Percentiles rank a stretch among this genome's conserved stretches.
These are phyloP conservation scores for Omphalotus olearius DNA, from an alignment of 1,284 basidiomycete species.

Conservation along the genomic window DNA sequence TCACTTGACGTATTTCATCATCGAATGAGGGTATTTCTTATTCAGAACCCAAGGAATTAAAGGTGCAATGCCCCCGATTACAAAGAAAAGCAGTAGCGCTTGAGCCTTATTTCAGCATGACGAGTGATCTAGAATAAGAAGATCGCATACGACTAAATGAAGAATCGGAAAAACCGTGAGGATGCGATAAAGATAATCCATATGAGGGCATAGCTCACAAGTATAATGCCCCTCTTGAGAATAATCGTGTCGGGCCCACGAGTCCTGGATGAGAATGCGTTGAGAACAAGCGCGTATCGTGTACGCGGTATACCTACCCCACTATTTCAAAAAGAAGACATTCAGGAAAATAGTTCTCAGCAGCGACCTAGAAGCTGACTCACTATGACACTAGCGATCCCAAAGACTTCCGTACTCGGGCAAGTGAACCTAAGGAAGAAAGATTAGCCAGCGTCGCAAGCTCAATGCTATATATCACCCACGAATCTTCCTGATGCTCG, in stretches of 20 bases:
- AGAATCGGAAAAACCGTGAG: not conserved
- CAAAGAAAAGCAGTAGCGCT: constrained; percentile 43
- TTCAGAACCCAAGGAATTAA: constrained; percentile 37
- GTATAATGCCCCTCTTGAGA: constrained; percentile 32
- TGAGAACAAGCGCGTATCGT: no score
- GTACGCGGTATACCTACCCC: no score
- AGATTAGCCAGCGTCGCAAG: not conserved
- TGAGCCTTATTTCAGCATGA: not conserved
- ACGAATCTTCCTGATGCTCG: not conserved
- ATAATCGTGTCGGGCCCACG: constrained; percentile 32
- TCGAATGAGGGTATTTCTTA: constrained; percentile 39
- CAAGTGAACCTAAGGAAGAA: constrained; percentile 36
- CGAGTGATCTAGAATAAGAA: not conserved
- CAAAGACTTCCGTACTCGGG: constrained; percentile 37
- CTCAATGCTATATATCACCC: not conserved
- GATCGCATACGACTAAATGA: not conserved
- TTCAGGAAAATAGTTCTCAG: not conserved
- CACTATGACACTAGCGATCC: constrained; percentile 27
- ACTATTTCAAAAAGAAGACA: no score
- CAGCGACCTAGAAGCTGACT: constrained; percentile 2
- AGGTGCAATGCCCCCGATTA: constrained; percentile 40
- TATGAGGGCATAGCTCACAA: constrained; percentile 21
- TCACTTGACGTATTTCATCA: constrained; percentile 43
- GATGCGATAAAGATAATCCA: not conserved
- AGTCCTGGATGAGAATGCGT: constrained; percentile 21